These are phyloP conservation scores for Solanum microdontum DNA, from an alignment of 257 asterid genomes.

Conservation along the genomic window DNA sequence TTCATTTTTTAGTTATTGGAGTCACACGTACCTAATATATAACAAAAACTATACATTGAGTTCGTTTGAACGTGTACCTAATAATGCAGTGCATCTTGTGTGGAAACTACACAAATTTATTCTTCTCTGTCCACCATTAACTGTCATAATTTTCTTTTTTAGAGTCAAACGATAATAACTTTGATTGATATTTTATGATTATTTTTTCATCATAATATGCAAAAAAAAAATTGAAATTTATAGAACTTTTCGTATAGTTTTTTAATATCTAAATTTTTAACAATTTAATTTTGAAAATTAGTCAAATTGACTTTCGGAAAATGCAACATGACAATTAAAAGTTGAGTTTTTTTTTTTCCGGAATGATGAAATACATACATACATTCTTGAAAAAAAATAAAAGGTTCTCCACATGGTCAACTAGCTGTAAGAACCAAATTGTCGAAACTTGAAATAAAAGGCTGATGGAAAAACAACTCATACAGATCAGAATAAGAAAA, in stretches of 20 bases:
- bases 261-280: too few species aligned
- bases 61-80: not conserved
- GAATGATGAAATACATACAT: not conserved
- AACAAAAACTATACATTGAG: not conserved
- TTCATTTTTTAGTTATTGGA: not conserved
- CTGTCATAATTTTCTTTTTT: too few species aligned
- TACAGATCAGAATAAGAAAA: not conserved
- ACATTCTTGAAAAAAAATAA: not conserved
- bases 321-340: too few species aligned
- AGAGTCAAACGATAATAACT: too few species aligned
- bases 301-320: too few species aligned
- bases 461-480: not conserved
- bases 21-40: not conserved
- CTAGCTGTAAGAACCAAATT: not conserved
- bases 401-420: not conserved
- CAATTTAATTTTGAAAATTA: too few species aligned
- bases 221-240: too few species aligned
- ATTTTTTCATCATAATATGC: too few species aligned
- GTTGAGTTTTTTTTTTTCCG: not conserved
- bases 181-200: too few species aligned
- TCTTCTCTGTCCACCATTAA: not conserved
- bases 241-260: too few species aligned
- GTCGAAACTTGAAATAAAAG: not conserved
- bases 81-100: not conserved
- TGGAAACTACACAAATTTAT: not conserved